A percentile compares a stretch with the other conserved stretches of the same genome.
These are phyloP conservation scores for Tetraselmis chui DNA, from an alignment of 139 green algal species.

Conservation along the genomic window DNA sequence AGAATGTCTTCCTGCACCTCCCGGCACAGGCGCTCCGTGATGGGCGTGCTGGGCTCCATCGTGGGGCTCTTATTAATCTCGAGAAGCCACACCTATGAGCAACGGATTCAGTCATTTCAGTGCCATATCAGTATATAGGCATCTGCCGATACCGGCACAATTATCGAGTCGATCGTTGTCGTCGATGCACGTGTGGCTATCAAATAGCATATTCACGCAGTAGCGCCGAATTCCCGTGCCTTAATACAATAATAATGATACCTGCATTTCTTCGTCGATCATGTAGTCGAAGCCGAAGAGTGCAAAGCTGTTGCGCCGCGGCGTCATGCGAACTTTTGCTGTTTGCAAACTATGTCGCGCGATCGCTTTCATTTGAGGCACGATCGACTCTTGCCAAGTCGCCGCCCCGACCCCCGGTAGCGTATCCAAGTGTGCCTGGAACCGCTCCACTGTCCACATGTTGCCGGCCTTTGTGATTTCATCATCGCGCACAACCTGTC, in stretches of 20 bases:
- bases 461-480: not conserved
- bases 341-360: not conserved
- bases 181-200: too few relatives aligned
- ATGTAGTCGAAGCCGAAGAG: conserved; percentile 15
- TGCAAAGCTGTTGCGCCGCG: not conserved
- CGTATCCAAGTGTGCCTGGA: not conserved
- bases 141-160: too few relatives aligned
- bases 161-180: too few relatives aligned
- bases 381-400: not conserved
- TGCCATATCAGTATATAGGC: too few relatives aligned
- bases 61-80: conserved; percentile 14
- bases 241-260: too few relatives aligned
- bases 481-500: not conserved
- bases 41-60: conserved; percentile 8
- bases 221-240: too few relatives aligned
- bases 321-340: not conserved
- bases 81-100: conserved; percentile 10
- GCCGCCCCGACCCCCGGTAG: not conserved
- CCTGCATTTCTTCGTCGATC: conserved; percentile 6
- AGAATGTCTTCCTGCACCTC: conserved; percentile 3
- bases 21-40: conserved; percentile 2
- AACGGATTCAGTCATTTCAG: too few relatives aligned
- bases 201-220: too few relatives aligned
- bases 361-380: not conserved
- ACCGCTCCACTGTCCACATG: not conserved